A percentile compares a stretch with the other conserved stretches of the same genome.
Evolutionary conservation across 106 monocot genomes (phyloP).

Genomic region (Dendrobium chrysotoxum): DNA sequence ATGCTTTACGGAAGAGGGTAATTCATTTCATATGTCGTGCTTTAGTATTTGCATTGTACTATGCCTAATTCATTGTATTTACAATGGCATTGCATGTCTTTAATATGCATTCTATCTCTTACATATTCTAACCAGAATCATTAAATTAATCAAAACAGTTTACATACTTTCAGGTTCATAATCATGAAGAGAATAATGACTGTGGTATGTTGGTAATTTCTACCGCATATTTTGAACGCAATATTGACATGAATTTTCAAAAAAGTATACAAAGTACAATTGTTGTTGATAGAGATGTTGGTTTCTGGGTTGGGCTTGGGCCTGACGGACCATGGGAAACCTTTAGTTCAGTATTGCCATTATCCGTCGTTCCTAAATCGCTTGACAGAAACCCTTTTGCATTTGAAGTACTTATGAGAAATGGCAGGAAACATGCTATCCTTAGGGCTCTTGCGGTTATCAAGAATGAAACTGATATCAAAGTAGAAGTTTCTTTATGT

Average conservation of each 20-base stretch:
- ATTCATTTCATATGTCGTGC: not conserved
- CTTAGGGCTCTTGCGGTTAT: conserved; percentile 72
- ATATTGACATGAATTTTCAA: conserved; percentile 29
- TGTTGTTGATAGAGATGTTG: conserved; percentile 36
- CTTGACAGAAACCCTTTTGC: conserved; percentile 59
- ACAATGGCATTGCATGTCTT: not conserved
- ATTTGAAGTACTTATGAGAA: conserved; percentile 69
- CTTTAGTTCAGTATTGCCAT: conserved; percentile 62
- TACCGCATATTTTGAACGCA: conserved; percentile 61
- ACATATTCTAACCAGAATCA: not conserved
- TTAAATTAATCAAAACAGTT: conserved; percentile 1
- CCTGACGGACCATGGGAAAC: conserved; percentile 81
- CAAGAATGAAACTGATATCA: conserved; percentile 69
- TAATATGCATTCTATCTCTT: not conserved
- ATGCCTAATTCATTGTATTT: not conserved
- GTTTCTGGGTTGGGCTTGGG: conserved; percentile 74
- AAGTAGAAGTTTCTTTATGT: conserved; percentile 68
- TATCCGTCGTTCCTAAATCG: conserved; percentile 59
- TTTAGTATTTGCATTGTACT: not conserved
- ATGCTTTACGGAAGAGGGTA: conserved; percentile 65
- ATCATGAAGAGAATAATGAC: conserved; percentile 22
- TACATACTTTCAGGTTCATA: conserved; percentile 18
- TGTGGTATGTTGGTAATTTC: conserved; percentile 59
- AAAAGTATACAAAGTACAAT: conserved; percentile 12
- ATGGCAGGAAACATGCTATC: conserved; percentile 75